A percentile compares a stretch with the other conserved stretches of the same genome.
Evolutionary conservation across 106 monocot genomes (phyloP).

Genomic region (Dendrobium nobile): DNA sequence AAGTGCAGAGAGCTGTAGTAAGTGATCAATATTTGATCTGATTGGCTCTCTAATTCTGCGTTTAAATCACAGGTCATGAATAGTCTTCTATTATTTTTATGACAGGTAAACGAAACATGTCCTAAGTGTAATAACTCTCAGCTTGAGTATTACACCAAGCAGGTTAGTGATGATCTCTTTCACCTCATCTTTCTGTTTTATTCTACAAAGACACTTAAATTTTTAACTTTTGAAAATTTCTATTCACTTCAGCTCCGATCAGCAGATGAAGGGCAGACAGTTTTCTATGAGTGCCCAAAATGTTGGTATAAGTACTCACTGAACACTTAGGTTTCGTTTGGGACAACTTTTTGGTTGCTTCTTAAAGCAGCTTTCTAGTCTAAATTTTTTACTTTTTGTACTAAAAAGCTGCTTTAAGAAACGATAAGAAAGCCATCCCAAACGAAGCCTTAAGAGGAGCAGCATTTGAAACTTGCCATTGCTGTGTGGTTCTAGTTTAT

Average conservation of each 20-base stretch:
- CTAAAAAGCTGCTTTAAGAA: no score
- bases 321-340: constrained; percentile 24
- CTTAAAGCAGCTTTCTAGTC: no score
- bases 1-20: constrained; percentile 51
- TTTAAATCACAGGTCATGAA: neutral
- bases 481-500: no score
- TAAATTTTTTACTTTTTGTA: no score
- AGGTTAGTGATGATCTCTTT: constrained; percentile 28
- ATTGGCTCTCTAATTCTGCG: neutral
- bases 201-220: neutral
- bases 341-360: no score
- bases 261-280: constrained; percentile 80
- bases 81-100: neutral
- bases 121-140: constrained; percentile 52
- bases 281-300: constrained; percentile 63
- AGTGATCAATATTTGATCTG: constrained; percentile 18
- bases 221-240: neutral
- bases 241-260: constrained; percentile 55
- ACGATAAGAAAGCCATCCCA: no score
- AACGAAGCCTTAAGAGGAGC: no score
- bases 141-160: constrained; percentile 68
- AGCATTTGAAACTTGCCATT: no score
- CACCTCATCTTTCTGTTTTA: neutral
- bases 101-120: constrained; percentile 56
- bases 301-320: constrained; percentile 51